These are phyloP conservation scores for Schizopora paradoxa DNA, from an alignment of 1,284 basidiomycete genomes.

Conservation along the genomic window DNA sequence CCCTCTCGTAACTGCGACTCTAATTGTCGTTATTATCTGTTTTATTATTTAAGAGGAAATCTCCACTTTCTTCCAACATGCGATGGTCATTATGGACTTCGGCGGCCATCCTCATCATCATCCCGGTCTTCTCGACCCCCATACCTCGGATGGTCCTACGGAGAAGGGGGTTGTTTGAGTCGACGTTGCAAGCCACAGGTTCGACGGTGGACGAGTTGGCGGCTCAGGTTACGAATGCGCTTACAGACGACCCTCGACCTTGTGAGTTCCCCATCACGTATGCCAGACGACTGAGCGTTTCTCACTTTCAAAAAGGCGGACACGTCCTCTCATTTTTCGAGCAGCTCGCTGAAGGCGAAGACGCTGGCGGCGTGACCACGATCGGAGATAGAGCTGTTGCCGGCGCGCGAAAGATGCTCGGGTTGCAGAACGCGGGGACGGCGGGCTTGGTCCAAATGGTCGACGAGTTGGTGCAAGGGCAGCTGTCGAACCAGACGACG, in stretches of 20 bases:
- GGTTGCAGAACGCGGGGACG: conserved; percentile 15
- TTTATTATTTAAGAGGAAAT: no score
- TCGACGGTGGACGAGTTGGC: conserved; percentile 13
- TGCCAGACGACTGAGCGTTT: neutral
- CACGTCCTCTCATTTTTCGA: conserved; percentile 16
- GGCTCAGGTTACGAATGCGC: conserved; percentile 14
- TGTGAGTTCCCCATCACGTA: conserved; percentile 6
- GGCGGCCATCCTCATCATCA: conserved; percentile 15
- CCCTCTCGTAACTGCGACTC: no score
- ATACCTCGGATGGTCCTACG: conserved; percentile 15
- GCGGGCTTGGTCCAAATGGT: conserved; percentile 19
- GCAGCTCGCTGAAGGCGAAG: conserved; percentile 13
- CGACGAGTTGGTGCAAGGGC: conserved; percentile 16
- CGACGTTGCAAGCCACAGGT: conserved; percentile 13
- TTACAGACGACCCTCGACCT: conserved; percentile 15
- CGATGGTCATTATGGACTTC: conserved; percentile 14
- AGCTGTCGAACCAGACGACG: conserved; percentile 15
- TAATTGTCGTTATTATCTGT: no score
- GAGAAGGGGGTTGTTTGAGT: conserved; percentile 14
- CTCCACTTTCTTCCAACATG: conserved; percentile 9
- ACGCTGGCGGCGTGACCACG: conserved; percentile 18
- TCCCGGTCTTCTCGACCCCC: conserved; percentile 17
- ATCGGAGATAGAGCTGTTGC: conserved; percentile 21
- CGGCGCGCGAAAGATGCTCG: conserved; percentile 21
- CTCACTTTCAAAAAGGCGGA: conserved; percentile 1